Evolutionary conservation across 73 alveolate genomes (phyloP).

Genomic region (Paramecium primaurelia): DNA sequence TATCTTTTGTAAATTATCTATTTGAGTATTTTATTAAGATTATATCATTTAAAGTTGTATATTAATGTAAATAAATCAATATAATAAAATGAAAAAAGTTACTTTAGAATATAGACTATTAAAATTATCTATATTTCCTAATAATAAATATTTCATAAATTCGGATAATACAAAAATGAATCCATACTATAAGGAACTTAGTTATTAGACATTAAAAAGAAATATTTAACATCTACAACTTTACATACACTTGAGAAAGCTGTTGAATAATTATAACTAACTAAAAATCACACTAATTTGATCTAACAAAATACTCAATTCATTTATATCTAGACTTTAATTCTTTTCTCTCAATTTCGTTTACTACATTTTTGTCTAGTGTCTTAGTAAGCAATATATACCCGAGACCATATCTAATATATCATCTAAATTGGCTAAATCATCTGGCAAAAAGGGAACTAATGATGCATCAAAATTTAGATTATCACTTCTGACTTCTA

Average conservation of each 20-base stretch:
- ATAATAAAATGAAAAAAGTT: too few relatives aligned
- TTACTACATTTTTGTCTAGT: background rate
- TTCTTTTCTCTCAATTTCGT: background rate
- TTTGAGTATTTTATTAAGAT: too few relatives aligned
- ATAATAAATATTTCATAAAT: too few relatives aligned
- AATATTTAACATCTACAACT: background rate
- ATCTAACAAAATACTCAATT: background rate
- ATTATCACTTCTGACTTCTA: conserved; percentile 8
- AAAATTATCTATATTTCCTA: too few relatives aligned
- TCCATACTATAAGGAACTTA: background rate
- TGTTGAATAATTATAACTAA: background rate
- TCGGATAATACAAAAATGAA: background rate
- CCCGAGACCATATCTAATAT: background rate
- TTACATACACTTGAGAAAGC: background rate
- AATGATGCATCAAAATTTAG: background rate
- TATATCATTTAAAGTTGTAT: too few relatives aligned
- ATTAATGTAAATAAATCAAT: too few relatives aligned
- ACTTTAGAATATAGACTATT: too few relatives aligned
- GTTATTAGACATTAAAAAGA: background rate
- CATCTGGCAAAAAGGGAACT: conserved; percentile 3
- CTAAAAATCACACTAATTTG: background rate
- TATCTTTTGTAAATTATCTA: too few relatives aligned
- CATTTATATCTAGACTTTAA: background rate
- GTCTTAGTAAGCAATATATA: background rate
- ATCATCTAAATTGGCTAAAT: background rate